Base-by-base conservation (phyloP, 2,329 filamentous ascomycete genomes). In the Ophiostoma angusticollis region DNA sequence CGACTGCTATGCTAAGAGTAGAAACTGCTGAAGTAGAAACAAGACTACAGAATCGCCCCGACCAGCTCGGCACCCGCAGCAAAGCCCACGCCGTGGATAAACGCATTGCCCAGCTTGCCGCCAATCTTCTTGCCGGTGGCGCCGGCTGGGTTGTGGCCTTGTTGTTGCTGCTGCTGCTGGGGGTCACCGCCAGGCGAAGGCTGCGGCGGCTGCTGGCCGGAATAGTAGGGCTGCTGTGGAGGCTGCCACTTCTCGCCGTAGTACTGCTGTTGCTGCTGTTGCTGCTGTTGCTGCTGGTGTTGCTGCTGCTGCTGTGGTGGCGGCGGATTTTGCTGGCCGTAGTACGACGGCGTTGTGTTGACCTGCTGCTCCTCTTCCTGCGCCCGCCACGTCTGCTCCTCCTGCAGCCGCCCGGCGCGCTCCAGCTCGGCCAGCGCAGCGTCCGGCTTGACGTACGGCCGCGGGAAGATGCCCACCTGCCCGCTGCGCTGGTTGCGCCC, bases 41-140 rank as follows among this genome's bases (percentile, higher is more conserved):
- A 37, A 31, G 24, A 43, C 63, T 77, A 93, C 59, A 94, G 91
- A 51, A 93, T 93, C 47, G 80, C 77, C 61, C 93, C 91, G 50
- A 94, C 85, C 55, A 94, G 76, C 55, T 93, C 91, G 49, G 80
- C 75, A 55, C 87, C 87, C 47, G 94, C 80, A 2, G 84, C 91
- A 35, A 89, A 87, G 59, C 89, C 87, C 34, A 89, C 89, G 58
- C 89, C 89, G 52, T 93, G 93, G 49, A 95, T 85, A 21, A 86
- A 85, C 31, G 72, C 70, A 51, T 78, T 78, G 6, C 89, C 89
- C 54, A 89, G 59, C 69, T 95, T 96, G 74, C 93, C 93, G 49
- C 89, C 87, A 60, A 95, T 83, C 65, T 95, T 95, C 77, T 94
- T 94, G 40, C 84, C 86, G 40, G 78, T 73, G 59, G n/a, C n/a